Evolutionary conservation across 371 early-diverging fungal species (phyloP), one percentile per base, ranked within the genome.

Genomic region (Aphelidium insulamus): DNA sequence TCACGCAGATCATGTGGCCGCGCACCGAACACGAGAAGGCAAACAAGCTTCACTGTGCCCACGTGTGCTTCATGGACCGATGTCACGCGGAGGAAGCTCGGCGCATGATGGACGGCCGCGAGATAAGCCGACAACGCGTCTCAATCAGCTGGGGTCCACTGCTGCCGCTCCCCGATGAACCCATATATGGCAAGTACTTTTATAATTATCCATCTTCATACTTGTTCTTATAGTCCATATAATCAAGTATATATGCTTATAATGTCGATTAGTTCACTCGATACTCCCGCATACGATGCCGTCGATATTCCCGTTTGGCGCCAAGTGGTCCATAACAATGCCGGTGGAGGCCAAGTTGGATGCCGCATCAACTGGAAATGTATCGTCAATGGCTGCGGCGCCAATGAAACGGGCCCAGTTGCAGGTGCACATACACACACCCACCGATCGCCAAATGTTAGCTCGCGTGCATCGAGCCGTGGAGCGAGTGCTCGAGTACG

Each of bases 1-100:
- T 81, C 33, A 78, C 87, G 33, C 88, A 91, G 48, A 77, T 91
- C 30, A 83, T 88, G 87, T 82, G 83, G 84, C 90, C 92, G 2
- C 72, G 87, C 10, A 77, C 78, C 0, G 61, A 57, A 28, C 86
- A 82, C 33, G 86, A 84, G 43, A 20, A 28, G 1, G 33, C 15
- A 15, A 15, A 12, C 4, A 65, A 67, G 24, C 55, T 73, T 9
- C 78, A 80, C 41, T 73, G 70, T 37, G 87, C 82, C 3, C 88
- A 88, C 57, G 82, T 91, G 9, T 71, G 81, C 36, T 91, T 82
- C 45, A 87, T 87, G 86, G 59, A 60, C 7, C 58, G 87, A 12
- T 38, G 42, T 1, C 65, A 66, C 43, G 91, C 91, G 1, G 70
- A 59, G 7, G 45, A 54, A 16, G 88, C 91, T 0, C 39, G 82